Conservation (phyloP, 2,329 filamentous ascomycete species). For the Aspergillus fructus region DNA sequence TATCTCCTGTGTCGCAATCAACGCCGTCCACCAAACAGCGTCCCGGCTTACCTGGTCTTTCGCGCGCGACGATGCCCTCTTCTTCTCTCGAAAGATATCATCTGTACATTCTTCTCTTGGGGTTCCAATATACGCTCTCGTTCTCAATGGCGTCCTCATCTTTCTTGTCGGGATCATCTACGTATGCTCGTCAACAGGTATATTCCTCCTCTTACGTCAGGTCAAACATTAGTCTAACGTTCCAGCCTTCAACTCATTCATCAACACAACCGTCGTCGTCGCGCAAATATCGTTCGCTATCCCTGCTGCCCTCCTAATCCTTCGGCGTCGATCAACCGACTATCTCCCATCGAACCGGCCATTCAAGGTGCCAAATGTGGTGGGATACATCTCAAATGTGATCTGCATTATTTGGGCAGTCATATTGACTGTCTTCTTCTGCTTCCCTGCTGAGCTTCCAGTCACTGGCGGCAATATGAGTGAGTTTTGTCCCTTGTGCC, state of each 20-base stretch:
- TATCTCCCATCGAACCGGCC: conserved; percentile 17
- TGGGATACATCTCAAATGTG: conserved; percentile 18
- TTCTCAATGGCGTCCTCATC: conserved; percentile 17
- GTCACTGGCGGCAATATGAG: conserved; percentile 25
- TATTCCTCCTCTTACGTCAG: not conserved
- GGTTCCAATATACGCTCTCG: conserved; percentile 17
- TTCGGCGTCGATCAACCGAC: conserved; percentile 10
- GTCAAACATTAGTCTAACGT: not conserved
- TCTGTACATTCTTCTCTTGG: conserved; percentile 13
- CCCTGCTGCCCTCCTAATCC: conserved; percentile 19
- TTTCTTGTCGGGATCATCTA: conserved; percentile 23
- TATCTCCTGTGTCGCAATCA: conserved; percentile 21
- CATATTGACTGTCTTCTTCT: conserved; percentile 21
- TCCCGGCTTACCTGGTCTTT: conserved; percentile 35
- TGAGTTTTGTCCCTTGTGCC: conserved; percentile 8
- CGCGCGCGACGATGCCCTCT: conserved; percentile 32
- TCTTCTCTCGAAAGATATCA: conserved; percentile 22
- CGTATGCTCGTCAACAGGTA: conserved; percentile 23
- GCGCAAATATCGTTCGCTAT: conserved; percentile 25
- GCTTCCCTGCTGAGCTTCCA: conserved; percentile 19
- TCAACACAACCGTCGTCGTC: conserved; percentile 22
- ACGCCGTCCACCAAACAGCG: conserved; percentile 26
- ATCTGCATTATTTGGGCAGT: conserved; percentile 21
- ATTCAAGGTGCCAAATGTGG: conserved; percentile 14
- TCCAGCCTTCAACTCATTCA: conserved; percentile 26